Base-by-base conservation (phyloP, 805 yeast species). In the Yarrowia osloensis region DNA sequence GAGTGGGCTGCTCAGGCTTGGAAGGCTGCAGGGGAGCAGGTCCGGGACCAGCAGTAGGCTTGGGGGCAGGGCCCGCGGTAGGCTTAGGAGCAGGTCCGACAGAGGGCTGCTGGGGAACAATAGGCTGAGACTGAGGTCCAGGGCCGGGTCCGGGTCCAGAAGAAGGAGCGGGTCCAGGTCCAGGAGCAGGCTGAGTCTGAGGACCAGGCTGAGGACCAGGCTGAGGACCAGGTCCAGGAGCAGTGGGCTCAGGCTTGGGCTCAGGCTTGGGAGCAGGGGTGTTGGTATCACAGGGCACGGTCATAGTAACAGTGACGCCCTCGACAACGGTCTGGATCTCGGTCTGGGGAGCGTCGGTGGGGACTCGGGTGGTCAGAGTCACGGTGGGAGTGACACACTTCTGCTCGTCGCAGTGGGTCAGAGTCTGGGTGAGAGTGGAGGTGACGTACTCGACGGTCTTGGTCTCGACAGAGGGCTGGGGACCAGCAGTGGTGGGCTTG, bases 251-350 rank as follows among this genome's bases (percentile, higher is more conserved):
- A 17, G 52, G 35, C 52, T 47, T 15, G 13, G 49, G 33, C 19
- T 22, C 24, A 3, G 31, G 19, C 7, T 2, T 31, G 11, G 54
- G 54, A 19, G n/a, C 54, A 29, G 55, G 54, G 17, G 52, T 22
- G 62, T 37, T 28, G 63, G 63, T 57, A 61, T 61, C 66, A 13
- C 40, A 44, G n/a, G 66, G 66, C 3, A 61, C 54, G 4, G 66
- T 61, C 15, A 61, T 7, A 4, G 54, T 46, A 2, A 44, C 42
- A 4, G 66, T 61, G 12, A 31, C 33, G 7, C 54, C 66, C 44
- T 61, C 42, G 9, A 44, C 33, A 9, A 61, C 54, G 12, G 66
- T 44, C 40, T 22, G 31, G 24, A 31, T 31, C 26, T 21, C 31
- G 13, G 66, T 31, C 19, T 11, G 12, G 6, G 66, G 54, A 24